Evolutionary conservation across 1,284 basidiomycete species (phyloP), one percentile per base, ranked within the genome.

Genomic region (Leccinum subrobustum): DNA sequence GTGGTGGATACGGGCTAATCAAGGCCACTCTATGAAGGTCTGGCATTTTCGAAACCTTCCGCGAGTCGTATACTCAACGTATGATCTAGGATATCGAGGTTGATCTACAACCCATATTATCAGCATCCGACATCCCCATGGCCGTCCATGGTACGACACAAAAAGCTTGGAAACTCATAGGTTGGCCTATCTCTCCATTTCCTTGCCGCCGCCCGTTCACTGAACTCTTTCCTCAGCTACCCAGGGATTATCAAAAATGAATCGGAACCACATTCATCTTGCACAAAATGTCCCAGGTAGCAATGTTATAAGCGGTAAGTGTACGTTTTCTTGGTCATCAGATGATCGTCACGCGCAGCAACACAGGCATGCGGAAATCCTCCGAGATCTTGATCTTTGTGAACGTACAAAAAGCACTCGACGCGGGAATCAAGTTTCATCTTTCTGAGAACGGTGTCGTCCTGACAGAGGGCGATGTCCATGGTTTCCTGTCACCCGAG

Each of bases 1-100:
- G 20, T 92, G 89, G 85, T 95, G 89, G 86, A 95, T 98, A 66
- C 82, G 94, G 53, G 96, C 96, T 0, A 94, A 93, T 63, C 96
- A 98, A 76, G 97, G 96, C 0, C 96, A 98, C 77, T 92, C 94
- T 2, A 78, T 96, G 44, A 83, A 87, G 77, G 92, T 89, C 61
- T 27, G 78, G 66, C 9, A 23, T 53, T 27, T 44, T 56, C 4
- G 4, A 48, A 25, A 18, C 16, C 27, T 12, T 39, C 14, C 3
- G 18, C 9, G 6, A 52, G 37, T n/a, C 29, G 14, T 16, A n/a
- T 52, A 23, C 54, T 39, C 14, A 25, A 51, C 55, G 1, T 23
- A 31, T 39, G 6, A 53, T 58, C 25, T 63, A 92, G 89, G 76
- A 81, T 0, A 80, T 92, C 12, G 78, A 87, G 52, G 76, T 96